Conservation (phyloP, 2,329 filamentous ascomycete genomes). For the Pseudogymnoascus sp. region DNA sequence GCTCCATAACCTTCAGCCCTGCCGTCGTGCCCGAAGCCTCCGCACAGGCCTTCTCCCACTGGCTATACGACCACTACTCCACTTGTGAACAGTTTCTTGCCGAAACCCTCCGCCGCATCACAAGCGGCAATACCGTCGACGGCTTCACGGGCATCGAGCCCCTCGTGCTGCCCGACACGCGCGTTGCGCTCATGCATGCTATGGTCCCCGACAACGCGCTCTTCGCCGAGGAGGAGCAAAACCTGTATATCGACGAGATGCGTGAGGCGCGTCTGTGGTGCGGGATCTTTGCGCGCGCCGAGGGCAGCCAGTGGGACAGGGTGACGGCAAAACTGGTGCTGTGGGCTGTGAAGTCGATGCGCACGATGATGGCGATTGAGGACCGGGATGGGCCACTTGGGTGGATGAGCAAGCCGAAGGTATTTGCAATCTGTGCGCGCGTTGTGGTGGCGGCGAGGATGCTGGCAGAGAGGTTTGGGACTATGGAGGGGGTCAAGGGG, state of each 20-base stretch:
- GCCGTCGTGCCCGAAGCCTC: conserved; percentile 31
- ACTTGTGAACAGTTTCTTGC: conserved; percentile 33
- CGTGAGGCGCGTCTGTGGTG: conserved; percentile 64
- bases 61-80: background rate
- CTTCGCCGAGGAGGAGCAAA: conserved; percentile 86
- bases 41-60: conserved; percentile 29
- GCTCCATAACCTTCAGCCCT: background rate
- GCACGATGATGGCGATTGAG: conserved; percentile 19
- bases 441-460: conserved; percentile 31
- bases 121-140: background rate
- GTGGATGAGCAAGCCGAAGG: conserved; percentile 59
- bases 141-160: background rate
- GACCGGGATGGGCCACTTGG: conserved; percentile 58
- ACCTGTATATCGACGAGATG: conserved; percentile 81
- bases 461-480: background rate
- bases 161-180: conserved; percentile 4
- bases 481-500: background rate
- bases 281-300: conserved; percentile 15
- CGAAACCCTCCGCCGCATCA: conserved; percentile 13
- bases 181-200: conserved; percentile 32
- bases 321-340: conserved; percentile 2
- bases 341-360: conserved; percentile 14
- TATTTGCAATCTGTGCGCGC: conserved; percentile 51
- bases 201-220: conserved; percentile 55
- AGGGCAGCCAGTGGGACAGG: background rate